Evolutionary conservation across 257 asterid species (phyloP).

Genomic region (Lycium ferocissimum): DNA sequence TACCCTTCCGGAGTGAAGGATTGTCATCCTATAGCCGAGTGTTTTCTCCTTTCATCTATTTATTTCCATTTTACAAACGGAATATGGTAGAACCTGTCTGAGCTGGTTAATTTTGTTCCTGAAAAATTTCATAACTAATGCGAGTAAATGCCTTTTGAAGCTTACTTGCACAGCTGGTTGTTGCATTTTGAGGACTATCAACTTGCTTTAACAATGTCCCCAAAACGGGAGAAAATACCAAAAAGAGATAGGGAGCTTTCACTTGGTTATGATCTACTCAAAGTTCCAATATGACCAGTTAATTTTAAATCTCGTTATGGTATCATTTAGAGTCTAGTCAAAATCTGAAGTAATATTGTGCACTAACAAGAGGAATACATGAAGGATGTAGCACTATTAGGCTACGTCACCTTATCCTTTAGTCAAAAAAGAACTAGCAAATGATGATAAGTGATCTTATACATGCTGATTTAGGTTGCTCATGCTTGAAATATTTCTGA

Average conservation of each 20-base stretch:
- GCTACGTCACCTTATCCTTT: neutral
- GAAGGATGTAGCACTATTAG: neutral
- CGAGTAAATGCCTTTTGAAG: conserved; percentile 14
- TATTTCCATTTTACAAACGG: neutral
- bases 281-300: neutral
- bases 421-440: neutral
- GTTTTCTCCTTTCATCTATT: conserved; percentile 16
- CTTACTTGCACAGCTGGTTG: neutral
- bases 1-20: too few relatives aligned
- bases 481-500: neutral
- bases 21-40: too few relatives aligned
- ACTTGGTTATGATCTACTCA: conserved; percentile 9
- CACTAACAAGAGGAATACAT: neutral
- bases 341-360: neutral
- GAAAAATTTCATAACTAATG: neutral
- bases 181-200: conserved; percentile 2
- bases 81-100: conserved; percentile 1
- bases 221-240: neutral
- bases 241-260: neutral
- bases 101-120: neutral
- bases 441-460: neutral
- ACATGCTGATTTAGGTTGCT: conserved; percentile 9
- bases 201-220: neutral
- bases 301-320: neutral
- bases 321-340: neutral